Conservation (phyloP, 192 early-diverging fungal species). For the Chytriomyces hyalinus region DNA sequence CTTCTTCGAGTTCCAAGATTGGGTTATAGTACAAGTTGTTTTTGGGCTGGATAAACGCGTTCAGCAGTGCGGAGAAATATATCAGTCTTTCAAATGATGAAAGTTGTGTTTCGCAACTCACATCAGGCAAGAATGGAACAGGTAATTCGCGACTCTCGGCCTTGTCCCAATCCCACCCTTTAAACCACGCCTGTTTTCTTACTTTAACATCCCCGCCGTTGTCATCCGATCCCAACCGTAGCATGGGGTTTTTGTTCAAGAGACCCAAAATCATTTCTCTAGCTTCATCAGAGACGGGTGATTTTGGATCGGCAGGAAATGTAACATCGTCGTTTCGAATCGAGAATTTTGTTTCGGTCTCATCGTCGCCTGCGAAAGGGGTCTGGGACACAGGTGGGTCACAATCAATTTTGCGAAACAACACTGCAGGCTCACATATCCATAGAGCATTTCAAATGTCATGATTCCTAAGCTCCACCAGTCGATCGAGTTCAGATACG, state of each 20-base stretch:
- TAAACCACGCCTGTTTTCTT: constrained; percentile 49
- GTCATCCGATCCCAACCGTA: constrained; percentile 78
- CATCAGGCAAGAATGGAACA: constrained; percentile 56
- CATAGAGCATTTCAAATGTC: constrained; percentile 78
- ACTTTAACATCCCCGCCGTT: constrained; percentile 66
- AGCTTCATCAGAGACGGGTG: constrained; percentile 11
- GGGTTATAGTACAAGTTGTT: constrained; percentile 72
- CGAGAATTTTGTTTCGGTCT: constrained; percentile 64
- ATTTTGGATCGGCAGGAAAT: constrained; percentile 61
- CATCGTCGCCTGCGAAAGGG: constrained; percentile 74
- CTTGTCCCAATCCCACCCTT: constrained; percentile 50
- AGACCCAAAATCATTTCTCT: constrained; percentile 48
- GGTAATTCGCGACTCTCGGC: constrained; percentile 45
- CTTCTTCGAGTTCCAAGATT: constrained; percentile 87
- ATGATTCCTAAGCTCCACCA: constrained; percentile 90
- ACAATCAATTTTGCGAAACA: neutral
- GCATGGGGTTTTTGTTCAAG: constrained; percentile 70
- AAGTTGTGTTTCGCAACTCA: constrained; percentile 32
- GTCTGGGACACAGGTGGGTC: constrained; percentile 48
- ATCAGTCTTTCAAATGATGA: neutral
- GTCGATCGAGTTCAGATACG: constrained; percentile 59
- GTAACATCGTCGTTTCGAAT: constrained; percentile 70
- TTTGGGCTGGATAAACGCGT: neutral
- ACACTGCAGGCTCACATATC: constrained; percentile 42
- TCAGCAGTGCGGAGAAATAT: neutral